Conservation (phyloP, 2,329 filamentous ascomycete species). For the Diplodia seriata region DNA sequence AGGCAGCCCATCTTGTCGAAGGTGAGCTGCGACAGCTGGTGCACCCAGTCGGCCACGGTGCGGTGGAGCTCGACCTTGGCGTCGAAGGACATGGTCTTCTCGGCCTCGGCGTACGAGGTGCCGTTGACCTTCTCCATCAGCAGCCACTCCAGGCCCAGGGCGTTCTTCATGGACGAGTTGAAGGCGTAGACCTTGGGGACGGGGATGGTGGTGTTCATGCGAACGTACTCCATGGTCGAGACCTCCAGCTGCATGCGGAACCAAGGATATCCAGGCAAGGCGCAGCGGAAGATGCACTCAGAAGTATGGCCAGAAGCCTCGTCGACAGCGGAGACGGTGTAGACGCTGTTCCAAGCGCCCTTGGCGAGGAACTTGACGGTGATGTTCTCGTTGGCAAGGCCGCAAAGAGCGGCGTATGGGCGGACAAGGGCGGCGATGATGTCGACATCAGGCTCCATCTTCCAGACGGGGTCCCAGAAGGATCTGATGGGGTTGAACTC, state of each 20-base stretch:
- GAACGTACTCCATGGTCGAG: slow-evolving; percentile 37
- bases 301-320: background rate
- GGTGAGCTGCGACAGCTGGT: slow-evolving; percentile 28
- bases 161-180: slow-evolving; percentile 34
- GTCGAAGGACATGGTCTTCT: slow-evolving; percentile 24
- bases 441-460: slow-evolving; percentile 31
- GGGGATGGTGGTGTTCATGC: slow-evolving; percentile 37
- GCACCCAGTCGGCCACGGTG: slow-evolving; percentile 25
- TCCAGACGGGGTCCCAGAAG: slow-evolving; percentile 32
- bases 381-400: slow-evolving; percentile 8
- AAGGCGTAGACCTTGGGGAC: slow-evolving; percentile 35
- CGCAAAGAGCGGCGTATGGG: slow-evolving; percentile 4
- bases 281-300: slow-evolving; percentile 42
- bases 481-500: no score
- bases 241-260: slow-evolving; percentile 37
- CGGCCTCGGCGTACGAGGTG: background rate
- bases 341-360: slow-evolving; percentile 36
- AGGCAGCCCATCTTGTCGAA: slow-evolving; percentile 30
- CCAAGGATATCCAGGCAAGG: slow-evolving; percentile 37
- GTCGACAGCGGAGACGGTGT: slow-evolving; percentile 29
- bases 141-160: slow-evolving; percentile 41
- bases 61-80: background rate
- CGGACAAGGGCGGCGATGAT: slow-evolving; percentile 24
- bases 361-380: slow-evolving; percentile 33
- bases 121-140: slow-evolving; percentile 37